Conservation (phyloP, 176 grass and related monocot species). For the Chrysopogon serrulatus region DNA sequence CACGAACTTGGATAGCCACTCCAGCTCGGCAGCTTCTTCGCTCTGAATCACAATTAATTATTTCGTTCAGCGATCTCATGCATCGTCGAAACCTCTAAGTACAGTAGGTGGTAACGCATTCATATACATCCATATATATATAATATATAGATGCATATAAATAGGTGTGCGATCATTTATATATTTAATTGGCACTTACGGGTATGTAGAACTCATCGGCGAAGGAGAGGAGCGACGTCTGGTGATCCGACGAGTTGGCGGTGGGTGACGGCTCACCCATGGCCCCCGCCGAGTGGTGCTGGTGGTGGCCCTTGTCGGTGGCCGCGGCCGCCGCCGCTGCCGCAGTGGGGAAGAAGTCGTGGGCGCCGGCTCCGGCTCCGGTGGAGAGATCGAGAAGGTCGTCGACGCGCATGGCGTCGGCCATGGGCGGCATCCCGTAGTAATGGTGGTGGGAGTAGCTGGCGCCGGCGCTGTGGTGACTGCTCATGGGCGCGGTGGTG, state of each 20-base stretch:
- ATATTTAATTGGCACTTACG: slow-evolving; percentile 41
- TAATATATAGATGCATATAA: not conserved
- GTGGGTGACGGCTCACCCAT: slow-evolving; percentile 36
- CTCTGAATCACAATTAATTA: slow-evolving; percentile 31
- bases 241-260: slow-evolving; percentile 54
- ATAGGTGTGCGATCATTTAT: not conserved
- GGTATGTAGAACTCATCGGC: slow-evolving; percentile 93
- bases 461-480: slow-evolving; percentile 8
- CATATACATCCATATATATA: not conserved
- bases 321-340: not conserved
- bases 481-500: slow-evolving; percentile 28
- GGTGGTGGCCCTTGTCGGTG: slow-evolving; percentile 11
- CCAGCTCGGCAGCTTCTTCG: slow-evolving; percentile 95
- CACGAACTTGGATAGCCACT: slow-evolving; percentile 99
- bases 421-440: slow-evolving; percentile 61
- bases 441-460: slow-evolving; percentile 31
- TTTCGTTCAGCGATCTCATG: slow-evolving; percentile 6
- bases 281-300: slow-evolving; percentile 10
- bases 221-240: slow-evolving; percentile 58
- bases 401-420: slow-evolving; percentile 66
- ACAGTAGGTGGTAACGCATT: not conserved
- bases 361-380: slow-evolving; percentile 27
- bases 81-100: not conserved
- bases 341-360: slow-evolving; percentile 59
- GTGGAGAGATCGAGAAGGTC: slow-evolving; percentile 79